Conservation (phyloP, 2,329 filamentous ascomycete species). For the Mycocentrospora acerina region DNA sequence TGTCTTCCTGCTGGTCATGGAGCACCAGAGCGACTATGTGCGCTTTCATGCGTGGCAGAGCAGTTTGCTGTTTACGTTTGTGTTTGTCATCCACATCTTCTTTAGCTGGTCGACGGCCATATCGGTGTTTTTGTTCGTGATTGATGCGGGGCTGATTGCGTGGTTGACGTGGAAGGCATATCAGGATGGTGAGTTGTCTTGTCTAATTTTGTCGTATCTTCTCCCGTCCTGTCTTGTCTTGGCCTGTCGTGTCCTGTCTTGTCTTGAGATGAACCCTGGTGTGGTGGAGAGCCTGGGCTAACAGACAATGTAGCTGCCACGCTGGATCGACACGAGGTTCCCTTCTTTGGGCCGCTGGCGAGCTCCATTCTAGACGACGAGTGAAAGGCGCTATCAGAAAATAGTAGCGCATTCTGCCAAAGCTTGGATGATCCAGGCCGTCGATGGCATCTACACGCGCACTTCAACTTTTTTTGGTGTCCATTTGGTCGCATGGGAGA, state of each 20-base stretch:
- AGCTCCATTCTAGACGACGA: conserved; percentile 92
- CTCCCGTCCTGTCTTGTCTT: too few species aligned
- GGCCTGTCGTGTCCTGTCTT: too few species aligned
- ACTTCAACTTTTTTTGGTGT: too few species aligned
- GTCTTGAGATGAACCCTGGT: too few species aligned
- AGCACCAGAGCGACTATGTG: conserved; percentile 97
- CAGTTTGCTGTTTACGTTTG: conserved; percentile 73
- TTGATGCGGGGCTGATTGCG: conserved; percentile 73
- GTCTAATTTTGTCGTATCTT: conserved; percentile 1
- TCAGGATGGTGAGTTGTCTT: conserved; percentile 65
- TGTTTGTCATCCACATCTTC: conserved; percentile 74
- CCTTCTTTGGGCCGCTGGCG: conserved; percentile 81
- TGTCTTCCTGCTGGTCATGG: conserved; percentile 78
- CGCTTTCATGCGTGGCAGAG: conserved; percentile 98
- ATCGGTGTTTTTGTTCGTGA: conserved; percentile 78
- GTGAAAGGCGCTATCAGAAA: conserved; percentile 32
- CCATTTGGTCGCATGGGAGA: too few species aligned
- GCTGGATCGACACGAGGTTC: conserved; percentile 74
- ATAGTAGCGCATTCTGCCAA: too few species aligned
- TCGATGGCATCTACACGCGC: too few species aligned
- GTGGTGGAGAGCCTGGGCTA: too few species aligned
- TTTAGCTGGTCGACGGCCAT: conserved; percentile 83
- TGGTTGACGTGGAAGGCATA: conserved; percentile 80
- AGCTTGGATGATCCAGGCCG: too few species aligned
- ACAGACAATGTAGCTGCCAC: conserved; percentile 55